Conservation (phyloP, 2,329 filamentous ascomycete species). For the Sporothrix pallida region DNA sequence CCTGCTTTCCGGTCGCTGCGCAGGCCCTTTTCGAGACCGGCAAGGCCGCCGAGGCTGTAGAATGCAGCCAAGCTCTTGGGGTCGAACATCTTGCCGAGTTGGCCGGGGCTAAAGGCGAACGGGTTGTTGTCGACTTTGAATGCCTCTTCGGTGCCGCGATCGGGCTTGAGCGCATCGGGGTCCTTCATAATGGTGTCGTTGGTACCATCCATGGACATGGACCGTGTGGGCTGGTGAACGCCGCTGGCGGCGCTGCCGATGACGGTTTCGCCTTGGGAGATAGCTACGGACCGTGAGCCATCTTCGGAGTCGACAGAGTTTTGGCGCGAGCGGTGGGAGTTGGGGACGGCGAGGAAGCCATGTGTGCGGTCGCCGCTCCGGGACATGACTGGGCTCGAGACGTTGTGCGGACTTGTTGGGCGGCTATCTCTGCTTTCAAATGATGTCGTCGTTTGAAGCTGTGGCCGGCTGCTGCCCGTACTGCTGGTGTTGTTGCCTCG, state of each 20-base stretch:
- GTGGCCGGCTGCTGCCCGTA: conserved; percentile 43
- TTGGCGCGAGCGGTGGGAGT: conserved; percentile 64
- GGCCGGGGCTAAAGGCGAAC: conserved; percentile 83
- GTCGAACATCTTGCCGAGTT: conserved; percentile 85
- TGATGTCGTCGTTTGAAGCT: conserved; percentile 61
- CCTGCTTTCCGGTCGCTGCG: conserved; percentile 74
- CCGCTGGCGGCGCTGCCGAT: conserved; percentile 56
- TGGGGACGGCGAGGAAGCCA: conserved; percentile 70
- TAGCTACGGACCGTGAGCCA: conserved; percentile 60
- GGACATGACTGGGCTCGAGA: conserved; percentile 63
- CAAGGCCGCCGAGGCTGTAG: conserved; percentile 76
- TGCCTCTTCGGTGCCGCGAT: conserved; percentile 75
- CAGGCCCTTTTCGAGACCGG: conserved; percentile 79
- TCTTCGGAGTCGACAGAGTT: conserved; percentile 74
- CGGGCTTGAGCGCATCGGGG: conserved; percentile 72
- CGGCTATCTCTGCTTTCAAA: conserved; percentile 71
- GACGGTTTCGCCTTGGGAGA: conserved; percentile 68
- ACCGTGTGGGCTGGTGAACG: conserved; percentile 50
- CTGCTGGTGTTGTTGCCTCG: conserved; percentile 12
- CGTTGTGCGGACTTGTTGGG: conserved; percentile 74
- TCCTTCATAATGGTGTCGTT: conserved; percentile 67
- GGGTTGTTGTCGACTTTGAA: conserved; percentile 79
- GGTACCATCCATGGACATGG: conserved; percentile 43
- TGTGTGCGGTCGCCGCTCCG: conserved; percentile 54
- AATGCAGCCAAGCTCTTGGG: conserved; percentile 87